phyloP scores from a whole-genome alignment of 176 grass and related monocot genomes.

The Oropetium thomaeum region DNA sequence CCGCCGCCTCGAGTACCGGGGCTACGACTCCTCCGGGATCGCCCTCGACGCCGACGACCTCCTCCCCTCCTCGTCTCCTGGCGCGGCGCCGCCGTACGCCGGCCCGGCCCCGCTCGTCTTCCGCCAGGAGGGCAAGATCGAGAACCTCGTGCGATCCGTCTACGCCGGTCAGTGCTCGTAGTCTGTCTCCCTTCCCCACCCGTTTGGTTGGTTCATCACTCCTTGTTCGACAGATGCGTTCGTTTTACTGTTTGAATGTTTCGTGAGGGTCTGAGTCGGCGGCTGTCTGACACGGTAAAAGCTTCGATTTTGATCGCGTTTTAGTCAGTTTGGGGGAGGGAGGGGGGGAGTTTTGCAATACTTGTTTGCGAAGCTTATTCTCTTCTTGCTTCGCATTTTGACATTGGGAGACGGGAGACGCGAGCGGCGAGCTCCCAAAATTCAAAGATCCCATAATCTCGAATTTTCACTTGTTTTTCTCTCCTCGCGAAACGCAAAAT shows the following conservation, averaged over 20 bases:
- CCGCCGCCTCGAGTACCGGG: conserved; percentile 79
- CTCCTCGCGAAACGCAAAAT: too few species aligned
- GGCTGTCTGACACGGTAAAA: conserved; percentile 1
- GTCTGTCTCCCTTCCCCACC: background rate
- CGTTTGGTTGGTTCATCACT: too few species aligned
- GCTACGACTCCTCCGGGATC: conserved; percentile 69
- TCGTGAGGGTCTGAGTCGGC: background rate
- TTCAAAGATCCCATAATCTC: background rate
- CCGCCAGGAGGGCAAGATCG: conserved; percentile 98
- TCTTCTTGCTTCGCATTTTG: background rate
- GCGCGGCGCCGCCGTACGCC: conserved; percentile 18
- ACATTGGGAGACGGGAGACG: too few species aligned
- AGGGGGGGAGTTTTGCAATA: background rate
- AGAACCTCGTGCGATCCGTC: conserved; percentile 84
- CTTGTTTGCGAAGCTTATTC: too few species aligned
- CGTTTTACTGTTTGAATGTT: too few species aligned
- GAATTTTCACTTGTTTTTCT: background rate
- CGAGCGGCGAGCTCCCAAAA: background rate
- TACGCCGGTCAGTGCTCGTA: conserved; percentile 71
- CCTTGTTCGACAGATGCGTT: too few species aligned
- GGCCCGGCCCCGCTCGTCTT: conserved; percentile 65
- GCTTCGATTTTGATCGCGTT: conserved; percentile 18
- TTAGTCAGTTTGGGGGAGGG: background rate
- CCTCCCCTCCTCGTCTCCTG: background rate
- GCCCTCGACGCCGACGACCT: conserved; percentile 50